Evolutionary conservation across 768 basidiomycete species (phyloP).

Genomic region (Chalciporus chontae): DNA sequence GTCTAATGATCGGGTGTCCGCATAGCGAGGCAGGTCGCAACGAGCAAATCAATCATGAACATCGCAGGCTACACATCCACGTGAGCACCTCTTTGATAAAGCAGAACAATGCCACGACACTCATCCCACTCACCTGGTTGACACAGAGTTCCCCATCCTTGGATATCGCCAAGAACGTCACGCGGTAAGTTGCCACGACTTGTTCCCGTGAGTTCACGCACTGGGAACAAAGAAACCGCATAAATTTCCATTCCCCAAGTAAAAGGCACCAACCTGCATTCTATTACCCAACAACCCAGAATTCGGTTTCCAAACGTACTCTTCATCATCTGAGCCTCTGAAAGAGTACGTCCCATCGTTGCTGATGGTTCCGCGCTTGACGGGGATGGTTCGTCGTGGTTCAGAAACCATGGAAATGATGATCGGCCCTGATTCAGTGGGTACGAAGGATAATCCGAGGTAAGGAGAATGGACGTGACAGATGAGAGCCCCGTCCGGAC

Average conservation of each 20-base stretch:
- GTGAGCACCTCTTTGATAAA: too few species aligned
- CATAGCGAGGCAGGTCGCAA: conserved; percentile 31
- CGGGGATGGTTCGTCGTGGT: background rate
- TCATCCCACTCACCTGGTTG: conserved; percentile 21
- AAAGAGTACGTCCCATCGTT: conserved; percentile 14
- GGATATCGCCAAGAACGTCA: conserved; percentile 26
- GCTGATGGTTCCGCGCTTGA: conserved; percentile 9
- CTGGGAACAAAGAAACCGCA: conserved; percentile 7
- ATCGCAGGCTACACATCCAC: conserved; percentile 13
- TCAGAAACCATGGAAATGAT: conserved; percentile 15
- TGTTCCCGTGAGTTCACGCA: conserved; percentile 21
- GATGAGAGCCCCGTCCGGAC: conserved; percentile 16
- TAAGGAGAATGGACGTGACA: conserved; percentile 30
- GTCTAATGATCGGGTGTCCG: conserved; percentile 28
- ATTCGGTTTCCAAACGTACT: conserved; percentile 25
- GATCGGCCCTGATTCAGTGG: conserved; percentile 16
- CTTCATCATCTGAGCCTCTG: conserved; percentile 19
- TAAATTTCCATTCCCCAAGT: too few species aligned
- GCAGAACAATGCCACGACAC: too few species aligned
- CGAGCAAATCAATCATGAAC: conserved; percentile 27
- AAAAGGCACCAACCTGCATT: conserved; percentile 19
- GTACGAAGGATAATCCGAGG: conserved; percentile 19
- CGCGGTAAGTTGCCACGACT: conserved; percentile 31
- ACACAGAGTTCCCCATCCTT: conserved; percentile 32
- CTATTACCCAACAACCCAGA: conserved; percentile 10